A percentile compares a stretch with the other conserved stretches of the same genome.
Evolutionary conservation across 495 filamentous ascomycete genomes (phyloP).

Genomic region (Tetracladium marchalianum): DNA sequence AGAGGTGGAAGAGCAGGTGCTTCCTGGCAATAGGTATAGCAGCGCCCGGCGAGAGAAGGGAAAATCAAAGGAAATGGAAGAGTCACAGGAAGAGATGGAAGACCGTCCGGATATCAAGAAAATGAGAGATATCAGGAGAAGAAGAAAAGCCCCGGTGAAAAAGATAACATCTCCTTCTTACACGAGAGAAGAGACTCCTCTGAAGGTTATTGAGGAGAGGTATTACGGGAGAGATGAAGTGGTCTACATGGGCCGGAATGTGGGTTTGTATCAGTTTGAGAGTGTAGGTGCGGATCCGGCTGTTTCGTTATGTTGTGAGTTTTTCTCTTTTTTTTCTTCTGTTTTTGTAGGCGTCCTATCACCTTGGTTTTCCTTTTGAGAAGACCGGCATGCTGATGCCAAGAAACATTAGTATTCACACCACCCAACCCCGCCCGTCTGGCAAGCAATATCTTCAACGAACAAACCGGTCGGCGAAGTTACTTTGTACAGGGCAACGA

Average conservation of each 20-base stretch:
- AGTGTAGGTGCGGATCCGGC: slow-evolving; percentile 64
- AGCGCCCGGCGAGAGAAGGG: no score
- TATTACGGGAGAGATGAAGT: slow-evolving; percentile 32
- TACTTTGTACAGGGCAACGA: slow-evolving; percentile 41
- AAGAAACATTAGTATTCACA: slow-evolving; percentile 62
- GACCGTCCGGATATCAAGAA: no score
- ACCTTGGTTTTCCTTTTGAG: no score
- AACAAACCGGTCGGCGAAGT: slow-evolving; percentile 46
- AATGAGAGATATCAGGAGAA: no score
- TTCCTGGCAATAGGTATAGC: no score
- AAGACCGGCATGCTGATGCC: slow-evolving; percentile 18
- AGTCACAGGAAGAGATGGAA: no score
- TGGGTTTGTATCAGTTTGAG: slow-evolving; percentile 74
- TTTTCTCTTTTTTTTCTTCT: not conserved
- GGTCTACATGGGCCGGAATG: slow-evolving; percentile 78
- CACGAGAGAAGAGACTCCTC: not conserved
- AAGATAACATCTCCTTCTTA: no score
- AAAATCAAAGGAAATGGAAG: no score
- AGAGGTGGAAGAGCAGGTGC: no score
- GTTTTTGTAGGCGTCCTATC: no score
- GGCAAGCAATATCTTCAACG: slow-evolving; percentile 63
- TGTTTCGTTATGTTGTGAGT: slow-evolving; percentile 74
- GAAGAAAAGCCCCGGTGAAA: no score
- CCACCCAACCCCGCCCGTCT: slow-evolving; percentile 74
- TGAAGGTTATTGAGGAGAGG: slow-evolving; percentile 12